phyloP scores from a whole-genome alignment of 129 eudicot genomes.

The Apium graveolens region DNA sequence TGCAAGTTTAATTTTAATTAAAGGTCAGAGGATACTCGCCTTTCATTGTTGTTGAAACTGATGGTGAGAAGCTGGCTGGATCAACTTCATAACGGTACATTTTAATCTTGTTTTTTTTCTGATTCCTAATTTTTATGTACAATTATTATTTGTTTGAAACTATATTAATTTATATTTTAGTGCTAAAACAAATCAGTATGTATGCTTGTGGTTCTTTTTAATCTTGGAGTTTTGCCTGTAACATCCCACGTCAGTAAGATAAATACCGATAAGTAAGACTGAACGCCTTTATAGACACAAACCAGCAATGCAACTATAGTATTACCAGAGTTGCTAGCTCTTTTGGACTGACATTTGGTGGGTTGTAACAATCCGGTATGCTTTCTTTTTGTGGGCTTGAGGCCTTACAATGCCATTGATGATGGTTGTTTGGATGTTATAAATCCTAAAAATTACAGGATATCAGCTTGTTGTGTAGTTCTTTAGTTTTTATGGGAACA shows the following conservation, averaged over 20 bases:
- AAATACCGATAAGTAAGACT: too few relatives aligned
- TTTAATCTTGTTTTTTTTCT: neutral
- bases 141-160: neutral
- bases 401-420: neutral
- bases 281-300: neutral
- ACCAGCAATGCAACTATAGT: neutral
- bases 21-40: slow-evolving; percentile 80
- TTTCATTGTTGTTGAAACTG: slow-evolving; percentile 73
- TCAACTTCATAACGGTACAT: slow-evolving; percentile 67
- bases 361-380: too few relatives aligned
- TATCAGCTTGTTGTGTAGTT: neutral
- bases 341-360: neutral
- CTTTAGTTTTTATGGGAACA: neutral
- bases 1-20: slow-evolving; percentile 7
- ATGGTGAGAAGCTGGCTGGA: slow-evolving; percentile 67
- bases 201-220: neutral
- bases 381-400: neutral
- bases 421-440: neutral
- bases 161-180: neutral
- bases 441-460: neutral
- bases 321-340: neutral
- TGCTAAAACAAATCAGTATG: neutral
- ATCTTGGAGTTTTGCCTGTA: too few relatives aligned
- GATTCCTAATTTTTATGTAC: neutral
- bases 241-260: too few relatives aligned